Base-by-base conservation (phyloP, 441 rosid species). In the Pelargonium myrrhifolium region DNA sequence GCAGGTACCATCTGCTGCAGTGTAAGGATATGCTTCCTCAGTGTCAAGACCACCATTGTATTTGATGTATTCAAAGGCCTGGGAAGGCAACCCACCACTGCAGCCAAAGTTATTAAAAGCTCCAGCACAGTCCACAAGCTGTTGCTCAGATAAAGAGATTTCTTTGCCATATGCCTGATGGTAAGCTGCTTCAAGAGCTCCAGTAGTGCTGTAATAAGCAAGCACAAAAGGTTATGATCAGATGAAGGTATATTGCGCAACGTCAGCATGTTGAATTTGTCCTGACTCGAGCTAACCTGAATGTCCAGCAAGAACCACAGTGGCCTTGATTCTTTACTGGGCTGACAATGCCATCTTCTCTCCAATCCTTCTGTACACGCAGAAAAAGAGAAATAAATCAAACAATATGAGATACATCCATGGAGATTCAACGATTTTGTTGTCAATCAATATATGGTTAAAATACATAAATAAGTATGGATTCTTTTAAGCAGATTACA, bases 271-370 rank as follows among this genome's bases (percentile, higher is more conserved):
- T 31, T 31, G 11, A 53, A 53, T 7, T 15, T 53, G 22, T 15
- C 59, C 6, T 53, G 22, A 53, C 59, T 53, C 12, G 43, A 72
- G 45, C 61, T 55, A 66, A 90, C 97, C 99, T 93, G 93, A 93
- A 93, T 55, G 99, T 89, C 97, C 97, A 93, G 89, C 99, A 93
- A 74, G 97, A 93, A 71, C 99, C 99, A 73, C 99, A 93, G 18
- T 77, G 79, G 26, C 97, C 96, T 70, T 93, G 96, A 68, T 93
- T 69, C 80, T 91, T 93, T 8, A 93, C 90, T 0, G 96, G 92
- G 80, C 97, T 91, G 20, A 93, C 97, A 18, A 93, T 88, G 67
- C 93, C 97, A 12, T 42, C 70, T 68, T 79, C 81, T 75, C 96
- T 91, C 99, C 99, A 93, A 81, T 93, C 99, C 89, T 83, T 87